These are phyloP conservation scores for Nemania sp. DNA, from an alignment of 2,329 filamentous ascomycete genomes.

Conservation along the genomic window DNA sequence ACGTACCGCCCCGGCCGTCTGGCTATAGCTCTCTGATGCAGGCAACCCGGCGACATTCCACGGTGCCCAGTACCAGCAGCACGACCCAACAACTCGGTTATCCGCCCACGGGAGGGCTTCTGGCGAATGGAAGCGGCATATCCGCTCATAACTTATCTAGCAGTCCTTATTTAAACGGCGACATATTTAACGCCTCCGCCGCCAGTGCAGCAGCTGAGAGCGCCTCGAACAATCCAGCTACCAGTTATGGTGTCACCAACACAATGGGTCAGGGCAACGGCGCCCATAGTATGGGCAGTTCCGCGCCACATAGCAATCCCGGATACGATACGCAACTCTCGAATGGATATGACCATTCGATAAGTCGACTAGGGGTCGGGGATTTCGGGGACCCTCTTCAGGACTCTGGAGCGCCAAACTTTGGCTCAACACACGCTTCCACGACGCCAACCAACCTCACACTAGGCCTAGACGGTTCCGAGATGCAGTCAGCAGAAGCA, in stretches of 20 bases:
- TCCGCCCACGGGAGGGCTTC: slow-evolving; percentile 11
- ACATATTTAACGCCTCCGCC: slow-evolving; percentile 25
- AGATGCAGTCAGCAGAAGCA: slow-evolving; percentile 1
- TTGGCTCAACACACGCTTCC: background rate
- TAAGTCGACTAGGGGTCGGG: background rate
- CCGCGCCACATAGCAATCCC: background rate
- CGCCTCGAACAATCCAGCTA: slow-evolving; percentile 1
- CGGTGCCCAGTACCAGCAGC: slow-evolving; percentile 22
- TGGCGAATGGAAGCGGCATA: slow-evolving; percentile 21
- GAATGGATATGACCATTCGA: slow-evolving; percentile 2
- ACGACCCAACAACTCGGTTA: slow-evolving; percentile 25
- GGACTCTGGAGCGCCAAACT: slow-evolving; percentile 1
- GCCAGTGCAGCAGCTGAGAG: slow-evolving; percentile 4
- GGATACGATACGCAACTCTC: slow-evolving; percentile 9
- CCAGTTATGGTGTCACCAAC: background rate
- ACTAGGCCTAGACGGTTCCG: slow-evolving; percentile 4
- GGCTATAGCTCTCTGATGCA: background rate
- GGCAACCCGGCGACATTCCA: slow-evolving; percentile 24
- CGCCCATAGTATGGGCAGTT: background rate
- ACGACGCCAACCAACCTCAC: slow-evolving; percentile 4
- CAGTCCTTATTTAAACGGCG: slow-evolving; percentile 22
- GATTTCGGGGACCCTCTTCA: slow-evolving; percentile 2
- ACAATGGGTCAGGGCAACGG: background rate
- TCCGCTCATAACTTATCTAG: slow-evolving; percentile 16
- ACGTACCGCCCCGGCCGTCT: slow-evolving; percentile 12